Percentiles rank a stretch among this genome's conserved stretches.
These are phyloP conservation scores for Fraxinus sp. DNA, from an alignment of 305 asterid genomes.

Conservation along the genomic window DNA sequence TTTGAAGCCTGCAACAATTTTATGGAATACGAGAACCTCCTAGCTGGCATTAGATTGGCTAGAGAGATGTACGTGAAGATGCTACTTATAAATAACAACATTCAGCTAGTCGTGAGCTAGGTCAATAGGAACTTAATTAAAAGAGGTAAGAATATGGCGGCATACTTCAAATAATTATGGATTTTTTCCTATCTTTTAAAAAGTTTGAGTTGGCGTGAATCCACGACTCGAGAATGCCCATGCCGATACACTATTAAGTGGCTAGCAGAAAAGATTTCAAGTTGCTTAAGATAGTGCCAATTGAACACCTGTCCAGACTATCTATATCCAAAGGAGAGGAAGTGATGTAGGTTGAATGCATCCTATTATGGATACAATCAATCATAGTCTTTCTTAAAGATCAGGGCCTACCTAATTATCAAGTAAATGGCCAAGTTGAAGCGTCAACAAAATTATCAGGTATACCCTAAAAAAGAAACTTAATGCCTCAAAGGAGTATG, in stretches of 20 bases:
- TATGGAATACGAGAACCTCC: background rate
- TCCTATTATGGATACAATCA: background rate
- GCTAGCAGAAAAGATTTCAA: background rate
- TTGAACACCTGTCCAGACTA: background rate
- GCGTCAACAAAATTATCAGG: background rate
- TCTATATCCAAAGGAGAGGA: background rate
- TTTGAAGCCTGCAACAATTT: background rate
- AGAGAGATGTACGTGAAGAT: background rate
- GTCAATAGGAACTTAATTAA: background rate
- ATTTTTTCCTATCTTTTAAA: no score
- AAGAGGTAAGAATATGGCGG: background rate
- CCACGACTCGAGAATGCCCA: background rate
- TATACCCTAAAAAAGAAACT: background rate
- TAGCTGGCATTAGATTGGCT: background rate
- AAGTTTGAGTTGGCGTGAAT: background rate
- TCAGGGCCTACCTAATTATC: background rate
- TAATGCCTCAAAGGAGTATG: background rate
- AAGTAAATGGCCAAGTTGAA: background rate
- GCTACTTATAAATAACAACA: background rate
- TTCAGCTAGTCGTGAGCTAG: background rate
- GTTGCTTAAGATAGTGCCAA: background rate
- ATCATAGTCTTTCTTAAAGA: background rate
- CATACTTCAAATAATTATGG: background rate
- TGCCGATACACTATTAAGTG: background rate
- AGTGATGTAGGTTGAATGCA: background rate